Base-by-base conservation (phyloP, 176 grass and related monocot species). In the Panicum miliaceum region DNA sequence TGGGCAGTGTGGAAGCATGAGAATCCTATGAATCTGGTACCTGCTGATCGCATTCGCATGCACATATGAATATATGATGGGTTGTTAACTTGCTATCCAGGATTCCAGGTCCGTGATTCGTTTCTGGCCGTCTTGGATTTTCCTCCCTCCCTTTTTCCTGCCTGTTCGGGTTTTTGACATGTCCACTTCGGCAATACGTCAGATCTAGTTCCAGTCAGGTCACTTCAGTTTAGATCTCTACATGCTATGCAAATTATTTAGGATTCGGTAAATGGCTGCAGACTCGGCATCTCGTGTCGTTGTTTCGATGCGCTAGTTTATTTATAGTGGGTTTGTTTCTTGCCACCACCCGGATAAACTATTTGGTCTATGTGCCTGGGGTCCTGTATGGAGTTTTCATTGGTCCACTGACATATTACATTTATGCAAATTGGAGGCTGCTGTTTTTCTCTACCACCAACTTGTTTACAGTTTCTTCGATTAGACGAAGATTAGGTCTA, bases 11-110 rank as follows among this genome's bases (percentile, higher is more conserved):
- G 77, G 82, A 35, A 71, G 43, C 63, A 53, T 71, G 63, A 50
- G 70, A 89, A 76, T 69, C 71, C 43, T 72, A 60, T 32, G 75
- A 32, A 26, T 58, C 35, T 47, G 81, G 16, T 62, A 54, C 37
- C 12, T 82, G 35, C 64, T 77, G 63, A 71, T 64, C 53, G 63
- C 11, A 32, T 32, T 2, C 2, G 29, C 29, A 32, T 32, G 29
- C 29, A 32, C 29, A 32, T 32, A 32, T 32, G 29, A 32, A 32
- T 32, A 32, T 32, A 32, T 32, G 20, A 42, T 71, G 47, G 7
- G 81, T 77, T 51, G 48, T 81, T 85, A 51, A 47, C 43, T 77
- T 51, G 48, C 76, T 85, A 51, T 57, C 43, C 78, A 81, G 63
- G 78, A 54, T 54, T 68, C 22, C 64, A 65, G 72, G 37, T 57